These are phyloP conservation scores for Silene uniflora DNA, from an alignment of 148 eudicot species.

Conservation along the genomic window DNA sequence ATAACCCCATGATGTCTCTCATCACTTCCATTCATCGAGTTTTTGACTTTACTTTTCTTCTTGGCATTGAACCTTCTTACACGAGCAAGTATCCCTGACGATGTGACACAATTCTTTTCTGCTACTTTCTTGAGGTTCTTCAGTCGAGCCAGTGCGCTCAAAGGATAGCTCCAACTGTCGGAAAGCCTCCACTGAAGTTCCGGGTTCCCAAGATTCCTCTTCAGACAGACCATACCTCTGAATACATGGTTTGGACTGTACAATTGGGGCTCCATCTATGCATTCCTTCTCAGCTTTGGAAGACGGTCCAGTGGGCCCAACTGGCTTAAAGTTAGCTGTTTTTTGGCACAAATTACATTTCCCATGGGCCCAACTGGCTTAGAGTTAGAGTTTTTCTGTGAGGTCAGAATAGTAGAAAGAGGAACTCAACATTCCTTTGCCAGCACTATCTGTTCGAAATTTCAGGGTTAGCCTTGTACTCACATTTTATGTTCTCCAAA, in stretches of 20 bases:
- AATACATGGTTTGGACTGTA: too few species aligned
- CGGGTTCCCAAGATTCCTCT: slow-evolving; percentile 38
- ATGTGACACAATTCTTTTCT: slow-evolving; percentile 42
- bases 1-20: slow-evolving; percentile 32
- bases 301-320: slow-evolving; percentile 38
- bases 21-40: slow-evolving; percentile 27
- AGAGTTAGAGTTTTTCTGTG: slow-evolving; percentile 56
- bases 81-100: slow-evolving; percentile 72
- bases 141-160: slow-evolving; percentile 24
- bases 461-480: too few species aligned
- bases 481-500: too few species aligned
- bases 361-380: too few species aligned
- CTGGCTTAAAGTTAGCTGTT: slow-evolving; percentile 40
- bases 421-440: slow-evolving; percentile 69
- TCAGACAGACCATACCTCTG: too few species aligned
- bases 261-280: slow-evolving; percentile 31
- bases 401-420: slow-evolving; percentile 58
- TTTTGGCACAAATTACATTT: slow-evolving; percentile 56
- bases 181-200: slow-evolving; percentile 62
- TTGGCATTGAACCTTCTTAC: slow-evolving; percentile 56
- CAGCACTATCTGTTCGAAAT: slow-evolving; percentile 26
- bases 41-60: slow-evolving; percentile 32
- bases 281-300: slow-evolving; percentile 61
- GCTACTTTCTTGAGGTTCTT: slow-evolving; percentile 24
- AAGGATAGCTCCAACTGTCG: slow-evolving; percentile 77